Conservation (phyloP, 441 rosid species). For the Gossypium trilobum region DNA sequence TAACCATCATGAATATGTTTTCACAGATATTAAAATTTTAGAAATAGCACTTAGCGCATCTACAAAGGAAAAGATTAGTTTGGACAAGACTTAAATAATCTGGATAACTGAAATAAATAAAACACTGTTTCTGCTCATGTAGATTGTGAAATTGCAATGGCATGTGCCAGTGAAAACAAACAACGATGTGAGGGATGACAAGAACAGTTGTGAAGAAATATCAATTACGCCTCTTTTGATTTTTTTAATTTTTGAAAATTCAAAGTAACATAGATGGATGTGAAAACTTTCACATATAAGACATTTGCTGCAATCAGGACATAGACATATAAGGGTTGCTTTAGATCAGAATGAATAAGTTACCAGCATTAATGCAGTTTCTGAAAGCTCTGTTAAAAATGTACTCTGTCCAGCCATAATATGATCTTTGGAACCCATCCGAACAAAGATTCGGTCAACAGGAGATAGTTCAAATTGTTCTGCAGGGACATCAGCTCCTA, state of each 20-base stretch:
- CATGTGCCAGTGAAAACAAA: background rate
- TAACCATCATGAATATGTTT: constrained; percentile 10
- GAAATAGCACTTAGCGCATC: background rate
- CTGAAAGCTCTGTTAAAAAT: constrained; percentile 85
- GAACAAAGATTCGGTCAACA: constrained; percentile 79
- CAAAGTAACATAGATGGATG: background rate
- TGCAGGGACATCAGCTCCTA: constrained; percentile 93
- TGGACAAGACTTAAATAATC: background rate
- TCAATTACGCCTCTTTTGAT: background rate
- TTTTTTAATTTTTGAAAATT: background rate
- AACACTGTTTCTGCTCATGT: background rate
- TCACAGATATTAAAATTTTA: background rate
- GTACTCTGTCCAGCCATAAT: constrained; percentile 95
- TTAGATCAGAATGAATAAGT: constrained; percentile 14
- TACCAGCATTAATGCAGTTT: constrained; percentile 92
- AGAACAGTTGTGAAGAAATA: background rate
- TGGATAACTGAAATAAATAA: background rate
- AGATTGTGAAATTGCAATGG: background rate
- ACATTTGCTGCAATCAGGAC: background rate
- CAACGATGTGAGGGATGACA: background rate
- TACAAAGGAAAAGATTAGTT: background rate
- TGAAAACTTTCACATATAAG: background rate
- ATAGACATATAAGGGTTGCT: background rate
- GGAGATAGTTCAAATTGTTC: constrained; percentile 77
- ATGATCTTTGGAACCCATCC: constrained; percentile 98